Conservation (phyloP, 2,329 filamentous ascomycete species). For the Aspergillus quadrilineatus region DNA sequence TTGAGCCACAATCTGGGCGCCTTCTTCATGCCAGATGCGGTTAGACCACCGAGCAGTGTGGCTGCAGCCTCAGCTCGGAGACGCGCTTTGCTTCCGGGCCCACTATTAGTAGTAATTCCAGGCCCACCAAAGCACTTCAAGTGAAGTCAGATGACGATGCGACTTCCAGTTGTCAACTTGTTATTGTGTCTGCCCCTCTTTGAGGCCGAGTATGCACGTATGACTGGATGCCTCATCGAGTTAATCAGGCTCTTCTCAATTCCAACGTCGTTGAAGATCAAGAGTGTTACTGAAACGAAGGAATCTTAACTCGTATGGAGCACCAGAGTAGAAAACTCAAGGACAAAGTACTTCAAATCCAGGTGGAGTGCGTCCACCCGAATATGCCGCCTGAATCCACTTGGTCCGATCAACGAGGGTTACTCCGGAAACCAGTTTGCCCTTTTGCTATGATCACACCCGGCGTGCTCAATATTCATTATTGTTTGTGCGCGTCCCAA, state of each 20-base stretch:
- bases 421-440: constrained; percentile 20
- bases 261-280: background rate
- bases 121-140: constrained; percentile 1
- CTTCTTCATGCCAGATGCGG: background rate
- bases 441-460: background rate
- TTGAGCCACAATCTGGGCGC: constrained; percentile 2
- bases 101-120: background rate
- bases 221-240: background rate
- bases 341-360: background rate
- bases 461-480: background rate
- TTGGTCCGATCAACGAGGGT: constrained; percentile 16
- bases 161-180: background rate
- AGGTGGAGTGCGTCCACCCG: background rate
- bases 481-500: background rate
- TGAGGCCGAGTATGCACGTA: background rate
- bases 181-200: background rate
- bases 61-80: constrained; percentile 24
- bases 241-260: background rate
- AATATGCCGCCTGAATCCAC: constrained; percentile 2
- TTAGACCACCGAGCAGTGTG: constrained; percentile 13
- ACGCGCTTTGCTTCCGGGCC: constrained; percentile 26
- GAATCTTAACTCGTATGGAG: no score
- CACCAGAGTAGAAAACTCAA: no score
- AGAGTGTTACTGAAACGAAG: background rate
- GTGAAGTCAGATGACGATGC: constrained; percentile 18